These are phyloP conservation scores for Boletus sp. DNA, from an alignment of 768 basidiomycete genomes.

Conservation along the genomic window DNA sequence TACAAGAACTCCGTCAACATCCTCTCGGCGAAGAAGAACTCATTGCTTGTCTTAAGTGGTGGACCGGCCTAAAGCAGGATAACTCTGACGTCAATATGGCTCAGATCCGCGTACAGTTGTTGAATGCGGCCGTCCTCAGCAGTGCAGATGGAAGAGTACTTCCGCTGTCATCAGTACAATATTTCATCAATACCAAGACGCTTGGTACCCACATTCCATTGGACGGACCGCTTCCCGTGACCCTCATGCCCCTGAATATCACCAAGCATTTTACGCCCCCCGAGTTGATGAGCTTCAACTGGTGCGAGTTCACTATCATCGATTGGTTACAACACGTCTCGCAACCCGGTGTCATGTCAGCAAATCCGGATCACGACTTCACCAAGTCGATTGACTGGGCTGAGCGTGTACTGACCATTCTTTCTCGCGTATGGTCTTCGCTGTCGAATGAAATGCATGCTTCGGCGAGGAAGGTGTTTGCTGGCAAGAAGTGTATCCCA, in stretches of 20 bases:
- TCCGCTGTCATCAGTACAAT: conserved; percentile 66
- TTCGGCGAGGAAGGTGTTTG: conserved; percentile 42
- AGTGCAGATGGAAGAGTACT: conserved; percentile 54
- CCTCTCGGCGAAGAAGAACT: conserved; percentile 74
- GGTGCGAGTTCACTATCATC: conserved; percentile 71
- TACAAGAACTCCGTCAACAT: conserved; percentile 68
- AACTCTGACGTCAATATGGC: conserved; percentile 36
- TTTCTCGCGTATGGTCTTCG: conserved; percentile 73
- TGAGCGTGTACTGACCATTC: conserved; percentile 67
- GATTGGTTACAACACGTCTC: conserved; percentile 77
- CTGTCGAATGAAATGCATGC: conserved; percentile 47
- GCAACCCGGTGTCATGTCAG: conserved; percentile 41
- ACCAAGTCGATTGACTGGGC: conserved; percentile 68
- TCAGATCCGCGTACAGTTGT: conserved; percentile 55
- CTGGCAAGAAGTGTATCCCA: conserved; percentile 48
- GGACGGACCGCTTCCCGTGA: conserved; percentile 11
- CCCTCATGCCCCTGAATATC: conserved; percentile 10
- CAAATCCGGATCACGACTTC: conserved; percentile 57
- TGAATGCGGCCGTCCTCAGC: conserved; percentile 67
- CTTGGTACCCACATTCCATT: conserved; percentile 48
- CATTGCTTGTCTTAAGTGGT: conserved; percentile 86
- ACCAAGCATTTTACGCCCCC: conserved; percentile 51
- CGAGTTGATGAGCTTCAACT: conserved; percentile 63
- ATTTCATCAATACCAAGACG: conserved; percentile 65
- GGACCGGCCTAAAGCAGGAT: conserved; percentile 49